Conservation (phyloP, 164 flowering plant genomes). For the Macadamia tetraphylla region DNA sequence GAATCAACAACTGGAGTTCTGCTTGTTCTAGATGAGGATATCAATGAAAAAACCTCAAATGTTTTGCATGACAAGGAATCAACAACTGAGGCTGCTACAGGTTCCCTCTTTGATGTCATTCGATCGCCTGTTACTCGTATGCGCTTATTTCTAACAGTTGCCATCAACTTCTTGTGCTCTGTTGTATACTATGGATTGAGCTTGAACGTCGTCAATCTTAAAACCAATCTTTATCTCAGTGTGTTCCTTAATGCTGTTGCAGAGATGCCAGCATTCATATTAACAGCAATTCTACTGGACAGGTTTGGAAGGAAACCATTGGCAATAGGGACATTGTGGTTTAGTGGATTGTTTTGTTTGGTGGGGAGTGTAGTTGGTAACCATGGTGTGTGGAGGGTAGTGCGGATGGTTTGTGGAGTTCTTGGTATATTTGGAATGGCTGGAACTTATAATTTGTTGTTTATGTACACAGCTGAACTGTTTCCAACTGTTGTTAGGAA, state of each 20-base stretch:
- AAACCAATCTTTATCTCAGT: slow-evolving; percentile 67
- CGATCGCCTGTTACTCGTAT: slow-evolving; percentile 48
- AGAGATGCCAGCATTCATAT: slow-evolving; percentile 76
- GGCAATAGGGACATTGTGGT: slow-evolving; percentile 62
- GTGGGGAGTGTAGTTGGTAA: slow-evolving; percentile 34
- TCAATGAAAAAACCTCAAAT: neutral
- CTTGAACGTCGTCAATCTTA: slow-evolving; percentile 80
- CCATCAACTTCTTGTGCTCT: slow-evolving; percentile 55
- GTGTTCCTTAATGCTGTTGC: slow-evolving; percentile 70
- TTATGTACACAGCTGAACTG: slow-evolving; percentile 73
- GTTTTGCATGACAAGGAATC: neutral
- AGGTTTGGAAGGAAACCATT: slow-evolving; percentile 66
- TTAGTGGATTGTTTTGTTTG: slow-evolving; percentile 71
- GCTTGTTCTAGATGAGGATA: slow-evolving; percentile 38
- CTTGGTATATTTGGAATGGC: slow-evolving; percentile 90
- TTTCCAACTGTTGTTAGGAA: slow-evolving; percentile 94
- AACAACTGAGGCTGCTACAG: slow-evolving; percentile 19
- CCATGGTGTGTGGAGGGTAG: slow-evolving; percentile 37
- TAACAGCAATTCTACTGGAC: slow-evolving; percentile 65
- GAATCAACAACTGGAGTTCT: slow-evolving; percentile 15
- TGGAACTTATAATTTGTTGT: slow-evolving; percentile 76
- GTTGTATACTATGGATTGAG: slow-evolving; percentile 87
- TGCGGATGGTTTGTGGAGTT: slow-evolving; percentile 63
- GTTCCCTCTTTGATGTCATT: slow-evolving; percentile 59
- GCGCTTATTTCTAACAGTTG: slow-evolving; percentile 53